phyloP scores from a whole-genome alignment of 441 rosid species.

The Pelargonium myrrhifolium region DNA sequence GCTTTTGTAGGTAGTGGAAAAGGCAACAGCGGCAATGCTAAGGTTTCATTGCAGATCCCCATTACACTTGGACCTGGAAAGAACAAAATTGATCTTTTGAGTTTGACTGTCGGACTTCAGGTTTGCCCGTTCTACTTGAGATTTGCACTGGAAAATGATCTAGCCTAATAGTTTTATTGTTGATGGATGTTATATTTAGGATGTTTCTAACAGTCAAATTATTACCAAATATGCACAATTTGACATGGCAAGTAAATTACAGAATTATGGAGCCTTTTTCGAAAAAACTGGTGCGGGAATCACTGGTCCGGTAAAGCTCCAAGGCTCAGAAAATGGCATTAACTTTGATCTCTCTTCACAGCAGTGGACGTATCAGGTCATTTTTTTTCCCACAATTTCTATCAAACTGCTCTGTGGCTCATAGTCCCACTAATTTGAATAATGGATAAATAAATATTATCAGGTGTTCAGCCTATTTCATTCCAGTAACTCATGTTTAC shows the following conservation, averaged over 20 bases:
- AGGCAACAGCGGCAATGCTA: constrained; percentile 39
- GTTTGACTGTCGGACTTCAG: constrained; percentile 95
- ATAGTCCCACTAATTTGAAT: background rate
- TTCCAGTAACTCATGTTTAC: no score
- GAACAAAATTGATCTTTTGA: constrained; percentile 73
- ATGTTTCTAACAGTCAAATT: background rate
- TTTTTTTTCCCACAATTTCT: constrained; percentile 11
- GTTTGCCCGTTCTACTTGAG: constrained; percentile 29
- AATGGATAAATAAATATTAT: no score
- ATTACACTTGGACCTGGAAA: constrained; percentile 51
- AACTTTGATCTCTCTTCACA: constrained; percentile 55
- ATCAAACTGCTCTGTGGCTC: background rate
- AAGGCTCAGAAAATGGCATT: constrained; percentile 45
- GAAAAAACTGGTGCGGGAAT: constrained; percentile 76
- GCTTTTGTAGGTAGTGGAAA: constrained; percentile 54
- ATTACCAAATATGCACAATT: background rate
- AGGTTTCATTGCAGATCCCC: constrained; percentile 56
- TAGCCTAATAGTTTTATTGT: constrained; percentile 5
- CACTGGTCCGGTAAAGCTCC: constrained; percentile 78
- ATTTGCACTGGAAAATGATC: constrained; percentile 2
- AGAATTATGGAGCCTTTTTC: constrained; percentile 90
- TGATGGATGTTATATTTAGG: constrained; percentile 5
- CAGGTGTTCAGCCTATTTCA: no score
- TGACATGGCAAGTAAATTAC: constrained; percentile 15
- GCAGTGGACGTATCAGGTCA: constrained; percentile 89